A percentile compares a stretch with the other conserved stretches of the same genome.
phyloP scores from a whole-genome alignment of 768 basidiomycete species.

The Lactarius quietus region DNA sequence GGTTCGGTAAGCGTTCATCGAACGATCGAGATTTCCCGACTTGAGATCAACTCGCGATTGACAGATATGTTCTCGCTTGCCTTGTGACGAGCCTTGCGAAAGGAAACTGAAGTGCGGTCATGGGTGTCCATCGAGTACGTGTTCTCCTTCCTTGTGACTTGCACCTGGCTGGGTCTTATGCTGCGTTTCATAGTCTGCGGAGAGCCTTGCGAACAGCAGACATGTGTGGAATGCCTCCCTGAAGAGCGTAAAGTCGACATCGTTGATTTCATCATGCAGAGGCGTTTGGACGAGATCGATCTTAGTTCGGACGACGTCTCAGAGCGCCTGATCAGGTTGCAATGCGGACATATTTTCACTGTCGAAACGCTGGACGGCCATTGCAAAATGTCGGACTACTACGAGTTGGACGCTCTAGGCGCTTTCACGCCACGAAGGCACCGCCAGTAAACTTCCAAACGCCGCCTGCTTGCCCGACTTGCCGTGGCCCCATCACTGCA shows the following conservation, averaged over 20 bases:
- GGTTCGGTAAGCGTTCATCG: constrained; percentile 34
- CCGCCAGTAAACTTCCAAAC: constrained; percentile 33
- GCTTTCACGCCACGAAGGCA: constrained; percentile 27
- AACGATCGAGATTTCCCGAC: background rate
- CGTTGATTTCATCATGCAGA: constrained; percentile 38
- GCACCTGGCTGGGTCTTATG: background rate
- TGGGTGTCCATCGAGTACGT: constrained; percentile 38
- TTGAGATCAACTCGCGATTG: background rate
- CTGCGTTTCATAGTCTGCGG: constrained; percentile 34
- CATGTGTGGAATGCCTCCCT: constrained; percentile 34
- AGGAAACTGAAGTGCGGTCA: constrained; percentile 36
- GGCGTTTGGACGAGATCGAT: constrained; percentile 31
- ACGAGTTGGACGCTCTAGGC: constrained; percentile 30
- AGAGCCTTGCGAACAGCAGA: constrained; percentile 36
- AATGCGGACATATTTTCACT: constrained; percentile 41
- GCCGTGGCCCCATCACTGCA: constrained; percentile 35
- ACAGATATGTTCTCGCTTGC: constrained; percentile 38
- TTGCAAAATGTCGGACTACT: constrained; percentile 33
- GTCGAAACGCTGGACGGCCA: constrained; percentile 40
- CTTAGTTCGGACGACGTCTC: constrained; percentile 30
- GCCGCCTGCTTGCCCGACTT: constrained; percentile 36
- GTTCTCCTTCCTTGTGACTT: background rate
- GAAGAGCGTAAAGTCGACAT: constrained; percentile 29
- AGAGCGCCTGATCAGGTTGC: constrained; percentile 30
- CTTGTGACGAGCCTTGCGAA: constrained; percentile 36